Conservation (phyloP, 2,329 filamentous ascomycete genomes). For the Cytospora chrysosperma region DNA sequence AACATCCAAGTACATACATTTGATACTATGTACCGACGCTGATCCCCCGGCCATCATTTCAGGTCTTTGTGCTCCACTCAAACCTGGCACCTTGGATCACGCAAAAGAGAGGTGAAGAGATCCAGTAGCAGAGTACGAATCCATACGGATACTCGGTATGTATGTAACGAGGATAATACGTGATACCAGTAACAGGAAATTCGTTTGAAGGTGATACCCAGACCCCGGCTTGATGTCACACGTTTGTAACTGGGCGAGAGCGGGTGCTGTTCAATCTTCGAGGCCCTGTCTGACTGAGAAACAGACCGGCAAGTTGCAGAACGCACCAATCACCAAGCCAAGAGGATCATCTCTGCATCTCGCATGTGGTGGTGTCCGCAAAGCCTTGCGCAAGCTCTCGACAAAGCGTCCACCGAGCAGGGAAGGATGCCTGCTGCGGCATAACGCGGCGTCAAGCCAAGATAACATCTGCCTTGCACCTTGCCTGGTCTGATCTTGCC, state of each 20-base stretch:
- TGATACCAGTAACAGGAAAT: neutral
- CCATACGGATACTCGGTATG: no score
- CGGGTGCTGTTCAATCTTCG: slow-evolving; percentile 3
- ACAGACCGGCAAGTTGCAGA: slow-evolving; percentile 17
- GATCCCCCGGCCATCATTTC: slow-evolving; percentile 9
- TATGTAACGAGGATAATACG: no score
- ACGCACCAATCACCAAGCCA: slow-evolving; percentile 24
- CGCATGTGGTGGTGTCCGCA: slow-evolving; percentile 13
- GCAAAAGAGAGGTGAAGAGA: slow-evolving; percentile 6
- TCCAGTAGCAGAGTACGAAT: no score
- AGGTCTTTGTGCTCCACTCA: slow-evolving; percentile 14
- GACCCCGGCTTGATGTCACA: slow-evolving; percentile 21
- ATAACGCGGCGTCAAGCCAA: slow-evolving; percentile 25
- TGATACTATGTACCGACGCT: neutral
- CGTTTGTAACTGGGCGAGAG: slow-evolving; percentile 12
- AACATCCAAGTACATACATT: neutral
- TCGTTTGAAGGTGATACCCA: slow-evolving; percentile 13
- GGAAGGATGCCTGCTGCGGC: slow-evolving; percentile 24
- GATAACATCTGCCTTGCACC: slow-evolving; percentile 14
- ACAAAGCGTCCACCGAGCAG: slow-evolving; percentile 19
- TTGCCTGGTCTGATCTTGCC: slow-evolving; percentile 19
- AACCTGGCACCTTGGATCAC: slow-evolving; percentile 18
- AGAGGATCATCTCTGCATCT: slow-evolving; percentile 10
- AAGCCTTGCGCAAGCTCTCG: slow-evolving; percentile 25
- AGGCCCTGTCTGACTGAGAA: slow-evolving; percentile 16